Evolutionary conservation across 1,139 yeast species (phyloP), one percentile per base, ranked within the genome.

Genomic region (Pichia sp.): DNA sequence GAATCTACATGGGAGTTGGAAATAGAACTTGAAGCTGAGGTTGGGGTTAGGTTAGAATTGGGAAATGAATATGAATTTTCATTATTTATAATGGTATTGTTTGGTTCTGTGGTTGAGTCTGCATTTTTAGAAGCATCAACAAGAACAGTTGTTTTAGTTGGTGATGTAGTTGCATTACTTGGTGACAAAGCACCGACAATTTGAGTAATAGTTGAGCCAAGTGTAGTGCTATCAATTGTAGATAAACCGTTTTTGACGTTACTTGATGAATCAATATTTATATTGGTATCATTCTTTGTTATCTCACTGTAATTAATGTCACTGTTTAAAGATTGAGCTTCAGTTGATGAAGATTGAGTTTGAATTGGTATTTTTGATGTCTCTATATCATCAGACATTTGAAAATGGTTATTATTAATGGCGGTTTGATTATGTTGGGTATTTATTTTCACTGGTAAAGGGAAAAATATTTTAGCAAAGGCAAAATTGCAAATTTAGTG

Each of bases 181-280:
- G 54, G 52, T 9, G 54, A 49, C 22, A 52, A 42, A 5, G 48
- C 45, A 16, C 49, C 50, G 2, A 52, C 54, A 25, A 52, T 46
- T 22, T 52, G 54, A 16, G 54, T 44, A 42, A 52, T 49, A 9
- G 54, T 49, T 19, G 52, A 46, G 5, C 52, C 46, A 7, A 45
- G 22, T 3, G 54, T 31, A 4, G 48, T 6, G 10, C 14, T 38
- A 19, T 45, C 49, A 18, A 11, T 36, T 36, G 25, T 11, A 2
- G 8, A 19, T 31, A 43, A 5, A 34, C 14, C 9, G 29, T 6
- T 36, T 8, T 7, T 18, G 28, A 13, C 9, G 11, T 29, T 38
- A 11, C 6, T 27, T 41, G 22, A 27, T 27, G 25, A 3, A 19
- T 18, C 41, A 10, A 8, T 19, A 36, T 18, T n/a, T 34, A 34